These are phyloP conservation scores for Chenopodium suecicum DNA, from an alignment of 148 eudicot species.

Conservation along the genomic window DNA sequence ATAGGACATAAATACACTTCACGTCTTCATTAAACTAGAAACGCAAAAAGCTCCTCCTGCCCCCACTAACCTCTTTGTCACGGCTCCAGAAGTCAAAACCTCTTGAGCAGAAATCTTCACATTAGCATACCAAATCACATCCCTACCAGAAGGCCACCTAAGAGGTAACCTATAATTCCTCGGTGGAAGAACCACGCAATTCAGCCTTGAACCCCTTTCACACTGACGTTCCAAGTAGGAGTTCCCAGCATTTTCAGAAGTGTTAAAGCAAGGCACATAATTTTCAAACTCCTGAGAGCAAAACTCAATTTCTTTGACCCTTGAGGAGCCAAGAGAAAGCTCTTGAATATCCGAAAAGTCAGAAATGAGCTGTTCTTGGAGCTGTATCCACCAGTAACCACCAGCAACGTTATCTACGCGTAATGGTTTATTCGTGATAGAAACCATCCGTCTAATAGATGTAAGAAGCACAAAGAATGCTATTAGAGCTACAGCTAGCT, in stretches of 20 bases:
- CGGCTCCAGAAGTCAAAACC: constrained; percentile 87
- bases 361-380: constrained; percentile 58
- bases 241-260: constrained; percentile 39
- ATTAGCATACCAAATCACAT: constrained; percentile 91
- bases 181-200: constrained; percentile 76
- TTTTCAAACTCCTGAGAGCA: constrained; percentile 69
- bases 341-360: constrained; percentile 68
- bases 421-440: constrained; percentile 46
- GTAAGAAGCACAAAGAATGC: constrained; percentile 36
- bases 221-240: constrained; percentile 66
- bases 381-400: constrained; percentile 53
- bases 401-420: constrained; percentile 31
- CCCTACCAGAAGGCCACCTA: constrained; percentile 93
- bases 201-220: constrained; percentile 37
- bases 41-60: background rate
- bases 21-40: background rate
- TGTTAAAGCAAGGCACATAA: constrained; percentile 77
- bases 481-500: constrained; percentile 33
- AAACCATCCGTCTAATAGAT: constrained; percentile 65
- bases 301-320: constrained; percentile 62
- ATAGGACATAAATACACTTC: background rate
- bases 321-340: constrained; percentile 56
- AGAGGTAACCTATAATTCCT: constrained; percentile 70
- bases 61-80: constrained; percentile 80
- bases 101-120: constrained; percentile 91